phyloP scores from a whole-genome alignment of 345 rosid species.

The Corymbia maculata region DNA sequence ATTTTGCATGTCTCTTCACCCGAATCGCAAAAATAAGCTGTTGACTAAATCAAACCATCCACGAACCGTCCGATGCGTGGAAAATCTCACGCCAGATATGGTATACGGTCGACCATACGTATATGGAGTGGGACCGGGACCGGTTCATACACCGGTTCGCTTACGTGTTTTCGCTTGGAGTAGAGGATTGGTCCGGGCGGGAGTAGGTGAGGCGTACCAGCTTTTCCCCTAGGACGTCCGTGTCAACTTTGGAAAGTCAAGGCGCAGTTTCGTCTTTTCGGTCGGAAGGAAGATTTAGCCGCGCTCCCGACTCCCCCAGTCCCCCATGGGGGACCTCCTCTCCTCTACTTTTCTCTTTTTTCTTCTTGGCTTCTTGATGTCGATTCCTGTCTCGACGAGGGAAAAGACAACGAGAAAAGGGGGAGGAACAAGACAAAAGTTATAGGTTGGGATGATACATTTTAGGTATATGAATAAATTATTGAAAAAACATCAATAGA shows the following conservation, averaged over 20 bases:
- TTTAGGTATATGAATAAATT: neutral
- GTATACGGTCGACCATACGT: neutral
- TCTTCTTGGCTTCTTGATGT: neutral
- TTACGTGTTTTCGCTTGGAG: neutral
- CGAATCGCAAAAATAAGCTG: neutral
- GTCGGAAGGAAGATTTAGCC: neutral
- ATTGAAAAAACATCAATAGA: neutral
- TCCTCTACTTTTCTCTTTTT: too few relatives aligned
- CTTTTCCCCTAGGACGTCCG: neutral
- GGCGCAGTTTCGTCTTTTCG: neutral
- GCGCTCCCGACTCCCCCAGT: neutral
- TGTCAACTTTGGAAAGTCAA: neutral
- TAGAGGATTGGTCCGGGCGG: slow-evolving; percentile 7
- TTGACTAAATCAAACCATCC: neutral
- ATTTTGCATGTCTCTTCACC: neutral
- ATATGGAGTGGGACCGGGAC: neutral
- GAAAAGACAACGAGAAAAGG: neutral
- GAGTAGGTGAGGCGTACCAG: slow-evolving; percentile 17
- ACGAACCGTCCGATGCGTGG: neutral
- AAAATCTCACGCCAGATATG: neutral
- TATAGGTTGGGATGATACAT: neutral
- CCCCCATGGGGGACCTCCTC: neutral
- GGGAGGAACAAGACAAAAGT: neutral
- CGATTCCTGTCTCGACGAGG: neutral
- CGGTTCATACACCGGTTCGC: neutral